Evolutionary conservation across 305 asterid species (phyloP).

Genomic region (Solanum hybrid): DNA sequence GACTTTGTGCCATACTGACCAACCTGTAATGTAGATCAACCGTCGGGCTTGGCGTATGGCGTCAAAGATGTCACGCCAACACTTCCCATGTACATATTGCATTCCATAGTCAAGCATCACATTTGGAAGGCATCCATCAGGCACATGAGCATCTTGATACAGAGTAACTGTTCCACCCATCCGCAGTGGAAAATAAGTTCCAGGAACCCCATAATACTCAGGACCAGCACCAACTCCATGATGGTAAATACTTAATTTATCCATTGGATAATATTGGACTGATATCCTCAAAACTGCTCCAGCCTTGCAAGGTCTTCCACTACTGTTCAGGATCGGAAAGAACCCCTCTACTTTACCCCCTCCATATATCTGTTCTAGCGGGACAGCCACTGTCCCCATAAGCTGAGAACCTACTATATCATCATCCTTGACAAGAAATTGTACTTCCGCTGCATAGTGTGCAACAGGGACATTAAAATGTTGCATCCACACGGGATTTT

Average conservation of each 20-base stretch:
- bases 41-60: conserved; percentile 80
- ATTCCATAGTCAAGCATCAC: conserved; percentile 66
- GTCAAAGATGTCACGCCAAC: conserved; percentile 85
- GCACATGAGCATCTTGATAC: conserved; percentile 98
- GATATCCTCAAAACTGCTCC: conserved; percentile 81
- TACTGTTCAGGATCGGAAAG: conserved; percentile 66
- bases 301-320: conserved; percentile 73
- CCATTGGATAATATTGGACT: conserved; percentile 66
- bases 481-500: conserved; percentile 93
- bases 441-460: conserved; percentile 75
- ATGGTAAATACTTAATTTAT: conserved; percentile 60
- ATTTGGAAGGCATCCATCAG: conserved; percentile 72
- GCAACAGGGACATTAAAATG: conserved; percentile 84
- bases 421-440: conserved; percentile 81
- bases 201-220: conserved; percentile 68
- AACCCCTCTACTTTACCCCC: conserved; percentile 63
- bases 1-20: conserved; percentile 98
- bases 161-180: conserved; percentile 86
- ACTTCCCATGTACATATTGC: conserved; percentile 76
- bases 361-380: conserved; percentile 67
- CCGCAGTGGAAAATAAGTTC: conserved; percentile 93
- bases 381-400: conserved; percentile 80
- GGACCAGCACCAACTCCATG: conserved; percentile 94
- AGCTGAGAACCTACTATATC: conserved; percentile 91
- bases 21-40: conserved; percentile 79